Percentiles rank a stretch among this genome's conserved stretches.
Evolutionary conservation across 2,329 filamentous ascomycete genomes (phyloP).

Genomic region (Beauveria rudraprayagi): DNA sequence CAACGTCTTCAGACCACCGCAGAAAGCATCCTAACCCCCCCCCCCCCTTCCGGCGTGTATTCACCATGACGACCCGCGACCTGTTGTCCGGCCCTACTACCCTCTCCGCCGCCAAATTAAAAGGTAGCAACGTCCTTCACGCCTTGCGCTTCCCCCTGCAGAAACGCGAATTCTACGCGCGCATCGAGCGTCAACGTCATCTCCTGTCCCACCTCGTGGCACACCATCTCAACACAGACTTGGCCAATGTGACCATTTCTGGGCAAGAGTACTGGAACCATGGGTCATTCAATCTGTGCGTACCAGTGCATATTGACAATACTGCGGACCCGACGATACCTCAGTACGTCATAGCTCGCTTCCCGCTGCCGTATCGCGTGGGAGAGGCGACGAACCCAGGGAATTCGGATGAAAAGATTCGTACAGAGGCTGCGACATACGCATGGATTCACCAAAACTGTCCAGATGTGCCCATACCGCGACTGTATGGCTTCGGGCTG

Average conservation of each 20-base stretch:
- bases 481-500: constrained; percentile 19
- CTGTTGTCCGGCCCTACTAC: constrained; percentile 6
- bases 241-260: background rate
- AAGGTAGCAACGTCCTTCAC: background rate
- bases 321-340: background rate
- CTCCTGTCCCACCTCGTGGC: background rate
- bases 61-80: background rate
- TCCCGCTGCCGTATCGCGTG: constrained; percentile 26
- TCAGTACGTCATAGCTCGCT: constrained; percentile 14
- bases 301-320: constrained; percentile 17
- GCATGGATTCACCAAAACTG: constrained; percentile 17
- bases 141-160: background rate
- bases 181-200: background rate
- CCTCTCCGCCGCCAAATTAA: background rate
- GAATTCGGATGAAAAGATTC: constrained; percentile 34
- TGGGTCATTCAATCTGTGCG: constrained; percentile 28
- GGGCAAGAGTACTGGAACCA: background rate
- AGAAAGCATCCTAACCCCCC: too few relatives aligned
- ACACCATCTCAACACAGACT: background rate
- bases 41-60: too few relatives aligned
- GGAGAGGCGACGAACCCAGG: constrained; percentile 28
- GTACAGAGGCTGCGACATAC: constrained; percentile 16
- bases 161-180: constrained; percentile 2
- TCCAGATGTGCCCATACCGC: constrained; percentile 19
- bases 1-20: too few relatives aligned